Evolutionary conservation across 352 stramenopile genomes (phyloP).

Genomic region (Phytophthora fragariae): DNA sequence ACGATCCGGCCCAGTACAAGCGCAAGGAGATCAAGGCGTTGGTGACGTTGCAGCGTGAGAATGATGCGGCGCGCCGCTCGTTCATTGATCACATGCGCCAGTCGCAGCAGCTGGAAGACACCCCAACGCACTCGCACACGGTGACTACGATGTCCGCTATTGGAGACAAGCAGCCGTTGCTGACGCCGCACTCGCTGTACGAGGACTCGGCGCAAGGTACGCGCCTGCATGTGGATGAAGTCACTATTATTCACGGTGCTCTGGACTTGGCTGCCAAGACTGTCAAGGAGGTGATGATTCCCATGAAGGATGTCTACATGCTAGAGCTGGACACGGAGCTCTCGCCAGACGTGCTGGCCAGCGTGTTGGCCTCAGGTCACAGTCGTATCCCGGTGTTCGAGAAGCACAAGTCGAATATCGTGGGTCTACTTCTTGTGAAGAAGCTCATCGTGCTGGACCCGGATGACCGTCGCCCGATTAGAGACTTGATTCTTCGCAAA

Average conservation of each 20-base stretch:
- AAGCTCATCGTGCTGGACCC: constrained; percentile 92
- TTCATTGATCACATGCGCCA: constrained; percentile 51
- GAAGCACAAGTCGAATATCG: constrained; percentile 75
- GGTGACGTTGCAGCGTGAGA: constrained; percentile 79
- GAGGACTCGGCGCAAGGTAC: constrained; percentile 62
- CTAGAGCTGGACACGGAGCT: constrained; percentile 85
- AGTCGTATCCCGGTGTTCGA: constrained; percentile 93
- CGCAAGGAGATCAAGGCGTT: constrained; percentile 91
- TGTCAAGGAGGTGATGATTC: constrained; percentile 90
- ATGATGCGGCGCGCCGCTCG: constrained; percentile 42
- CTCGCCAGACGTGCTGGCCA: constrained; percentile 71
- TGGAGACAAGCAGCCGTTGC: constrained; percentile 36
- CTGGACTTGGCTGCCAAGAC: constrained; percentile 90
- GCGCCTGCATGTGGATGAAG: constrained; percentile 84
- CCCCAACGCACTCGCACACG: constrained; percentile 22
- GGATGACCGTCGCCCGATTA: constrained; percentile 69
- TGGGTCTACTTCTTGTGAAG: constrained; percentile 89
- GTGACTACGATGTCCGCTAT: constrained; percentile 43
- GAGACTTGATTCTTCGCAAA: constrained; percentile 71
- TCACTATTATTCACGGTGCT: constrained; percentile 93
- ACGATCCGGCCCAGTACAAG: constrained; percentile 86
- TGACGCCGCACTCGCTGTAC: constrained; percentile 48
- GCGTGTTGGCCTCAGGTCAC: constrained; percentile 89
- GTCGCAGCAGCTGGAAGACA: constrained; percentile 34
- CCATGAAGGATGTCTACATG: constrained; percentile 88